Evolutionary conservation across 352 stramenopile species (phyloP), one percentile per base, ranked within the genome.

Genomic region (Phytopythium boreale): DNA sequence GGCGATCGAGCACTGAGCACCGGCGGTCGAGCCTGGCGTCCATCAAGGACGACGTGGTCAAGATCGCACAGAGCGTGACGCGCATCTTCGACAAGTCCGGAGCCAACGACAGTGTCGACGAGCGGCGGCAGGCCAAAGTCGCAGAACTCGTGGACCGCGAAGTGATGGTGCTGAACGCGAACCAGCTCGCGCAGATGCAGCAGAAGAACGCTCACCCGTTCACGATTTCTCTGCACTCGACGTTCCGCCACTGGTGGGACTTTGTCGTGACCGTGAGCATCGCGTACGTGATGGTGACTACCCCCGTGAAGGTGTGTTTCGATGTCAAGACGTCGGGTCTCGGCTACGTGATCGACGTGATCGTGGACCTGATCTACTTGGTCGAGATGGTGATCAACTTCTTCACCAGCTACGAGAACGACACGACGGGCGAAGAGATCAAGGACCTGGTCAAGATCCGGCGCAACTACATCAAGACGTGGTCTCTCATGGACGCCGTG

Each of bases 361-460:
- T 80, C 12, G 68, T 90, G 11, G 81, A 90, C 62, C 24, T 85
- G 4, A 75, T 88, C 27, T 90, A 84, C 56, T 61, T 88, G 12
- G 60, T 78, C 26, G 81, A 88, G 65, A 79, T 84, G 37, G 62
- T 76, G 1, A 67, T 87, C 8, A 90, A 87, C 49, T 87, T 87
- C 41, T 81, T 87, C 47, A 90, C 79, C 15, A 88, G 77, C 50
- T 90, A 82, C 62, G 74, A 88, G 61, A 77, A 88, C 66, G 74
- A 84, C 11, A 69, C 76, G 6, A 87, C 79, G 0, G 79, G 79
- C 2, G 81, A 88, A 62, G 81, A 88, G 65, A 75, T 90, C 29
- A 80, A 87, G 56, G 72, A 82, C 17, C 64, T 85, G 3, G 71
- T 75, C 43, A 82, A 76, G 53, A 87, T 90, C 22, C 77, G 79